These are phyloP conservation scores for Antrodiella citrinella DNA, from an alignment of 768 basidiomycete species.

Conservation along the genomic window DNA sequence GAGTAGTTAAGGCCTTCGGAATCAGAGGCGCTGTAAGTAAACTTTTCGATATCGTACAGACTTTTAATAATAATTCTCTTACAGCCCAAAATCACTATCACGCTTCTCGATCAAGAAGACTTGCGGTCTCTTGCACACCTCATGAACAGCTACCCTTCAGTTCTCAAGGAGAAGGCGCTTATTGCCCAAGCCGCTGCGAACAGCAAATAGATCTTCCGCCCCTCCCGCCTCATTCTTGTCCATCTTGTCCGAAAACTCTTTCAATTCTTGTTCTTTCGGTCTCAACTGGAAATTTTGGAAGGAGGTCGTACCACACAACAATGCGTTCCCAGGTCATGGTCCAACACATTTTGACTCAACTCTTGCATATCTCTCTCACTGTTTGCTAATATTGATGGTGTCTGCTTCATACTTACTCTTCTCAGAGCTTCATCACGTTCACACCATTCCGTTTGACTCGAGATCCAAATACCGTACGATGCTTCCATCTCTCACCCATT, in stretches of 20 bases:
- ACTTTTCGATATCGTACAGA: background rate
- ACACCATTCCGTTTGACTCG: no score
- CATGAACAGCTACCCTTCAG: constrained; percentile 77
- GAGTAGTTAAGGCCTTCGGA: constrained; percentile 64
- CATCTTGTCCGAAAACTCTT: background rate
- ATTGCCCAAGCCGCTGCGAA: constrained; percentile 14
- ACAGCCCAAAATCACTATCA: constrained; percentile 79
- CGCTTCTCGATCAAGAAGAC: constrained; percentile 78
- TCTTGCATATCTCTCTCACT: background rate
- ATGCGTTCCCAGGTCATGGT: background rate
- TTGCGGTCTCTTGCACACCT: constrained; percentile 76
- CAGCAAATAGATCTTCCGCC: constrained; percentile 16
- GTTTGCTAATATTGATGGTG: background rate
- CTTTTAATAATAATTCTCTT: constrained; percentile 3
- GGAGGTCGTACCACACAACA: background rate
- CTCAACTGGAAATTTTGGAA: background rate
- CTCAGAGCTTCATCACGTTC: no score
- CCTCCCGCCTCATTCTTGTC: background rate
- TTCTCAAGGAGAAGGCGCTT: constrained; percentile 72
- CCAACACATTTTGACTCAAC: background rate
- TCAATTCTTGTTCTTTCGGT: background rate
- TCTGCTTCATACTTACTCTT: no score
- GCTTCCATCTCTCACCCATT: no score
- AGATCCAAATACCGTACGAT: no score
- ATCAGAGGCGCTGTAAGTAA: constrained; percentile 68